Conservation (phyloP, 2,329 filamentous ascomycete genomes). For the Coniella lustricola region DNA sequence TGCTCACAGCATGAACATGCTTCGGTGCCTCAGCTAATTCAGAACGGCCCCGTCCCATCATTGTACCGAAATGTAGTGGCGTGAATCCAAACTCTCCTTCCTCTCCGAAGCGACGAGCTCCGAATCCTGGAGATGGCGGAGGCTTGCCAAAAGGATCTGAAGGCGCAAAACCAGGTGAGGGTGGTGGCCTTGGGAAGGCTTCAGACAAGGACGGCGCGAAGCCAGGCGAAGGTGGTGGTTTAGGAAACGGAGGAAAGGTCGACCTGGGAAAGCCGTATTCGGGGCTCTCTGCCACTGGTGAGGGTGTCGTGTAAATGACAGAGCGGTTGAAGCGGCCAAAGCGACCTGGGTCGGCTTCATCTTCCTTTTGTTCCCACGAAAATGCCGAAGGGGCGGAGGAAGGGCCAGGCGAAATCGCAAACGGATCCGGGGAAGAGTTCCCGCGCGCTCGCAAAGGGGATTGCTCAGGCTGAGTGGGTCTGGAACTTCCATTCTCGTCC, state of each 20-base stretch:
- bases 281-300: constrained; percentile 29
- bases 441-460: constrained; percentile 42
- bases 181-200: constrained; percentile 18
- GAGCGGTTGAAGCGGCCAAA: constrained; percentile 35
- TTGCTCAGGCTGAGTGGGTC: constrained; percentile 33
- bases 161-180: constrained; percentile 22
- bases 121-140: constrained; percentile 40
- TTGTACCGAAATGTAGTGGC: constrained; percentile 19
- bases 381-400: constrained; percentile 60
- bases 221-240: constrained; percentile 23
- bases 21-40: constrained; percentile 19
- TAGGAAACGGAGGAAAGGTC: constrained; percentile 13
- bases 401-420: constrained; percentile 52
- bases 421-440: constrained; percentile 45
- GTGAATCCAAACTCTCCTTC: constrained; percentile 30
- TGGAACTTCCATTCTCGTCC: constrained; percentile 40
- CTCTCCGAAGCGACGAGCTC: constrained; percentile 31
- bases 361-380: constrained; percentile 48
- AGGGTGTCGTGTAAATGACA: constrained; percentile 25
- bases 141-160: constrained; percentile 25
- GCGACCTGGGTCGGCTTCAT: constrained; percentile 33
- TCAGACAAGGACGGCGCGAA: constrained; percentile 15
- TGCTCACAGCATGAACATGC: constrained; percentile 30
- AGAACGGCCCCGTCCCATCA: not conserved
- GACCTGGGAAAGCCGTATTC: constrained; percentile 22